Base-by-base conservation (phyloP, 192 early-diverging fungal species). In the Pilobolus umbonatus region DNA sequence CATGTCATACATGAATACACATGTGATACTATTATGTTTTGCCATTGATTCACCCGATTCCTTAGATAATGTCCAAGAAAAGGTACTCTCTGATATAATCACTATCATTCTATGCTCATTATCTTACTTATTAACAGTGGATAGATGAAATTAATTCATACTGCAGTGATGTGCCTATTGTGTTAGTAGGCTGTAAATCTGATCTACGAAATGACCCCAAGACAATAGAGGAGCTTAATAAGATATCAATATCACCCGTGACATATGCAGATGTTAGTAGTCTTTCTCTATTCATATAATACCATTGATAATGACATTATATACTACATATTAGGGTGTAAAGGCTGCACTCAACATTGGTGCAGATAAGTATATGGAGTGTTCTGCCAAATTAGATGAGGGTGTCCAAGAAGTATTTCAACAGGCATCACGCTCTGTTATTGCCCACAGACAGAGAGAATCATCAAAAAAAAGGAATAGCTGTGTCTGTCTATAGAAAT, bases 1-100 rank as follows among this genome's bases (percentile, higher is more conserved):
- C 21, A 79, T 96, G 44, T 92, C 88, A 4, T 98, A 96, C 73
- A 85, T 91, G 3, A 88, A 89, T 68, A 83, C 91, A 21, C 81
- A 94, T 71, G 89, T 93, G 45, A 88, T 95, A 51, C 72, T 98
- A 44, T 87, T 98, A 68, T 91, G 90, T 71, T 96, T 95, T 65
- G 83, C 89, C 32, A 81, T 96, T 55, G 89, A 87, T 64, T 84
- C 88, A 30, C 82, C 82, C 17, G 81, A 85, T 64, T 87, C 86
- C 29, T 85, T 90, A 55, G 88, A 91, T 39, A 95, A 91, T 64
- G 82, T 93, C 9, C 68, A 73, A 52, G 84, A 87, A 45, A 75
- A 77, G 71, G 78, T 77, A 75, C 12, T 32, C 31, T 17, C 46
- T 36, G 24, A 44, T 10, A 21, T 8, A 49, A 24, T 12, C 3